Conservation (phyloP, 768 basidiomycete species). For the Boletus rubroflammeus region DNA sequence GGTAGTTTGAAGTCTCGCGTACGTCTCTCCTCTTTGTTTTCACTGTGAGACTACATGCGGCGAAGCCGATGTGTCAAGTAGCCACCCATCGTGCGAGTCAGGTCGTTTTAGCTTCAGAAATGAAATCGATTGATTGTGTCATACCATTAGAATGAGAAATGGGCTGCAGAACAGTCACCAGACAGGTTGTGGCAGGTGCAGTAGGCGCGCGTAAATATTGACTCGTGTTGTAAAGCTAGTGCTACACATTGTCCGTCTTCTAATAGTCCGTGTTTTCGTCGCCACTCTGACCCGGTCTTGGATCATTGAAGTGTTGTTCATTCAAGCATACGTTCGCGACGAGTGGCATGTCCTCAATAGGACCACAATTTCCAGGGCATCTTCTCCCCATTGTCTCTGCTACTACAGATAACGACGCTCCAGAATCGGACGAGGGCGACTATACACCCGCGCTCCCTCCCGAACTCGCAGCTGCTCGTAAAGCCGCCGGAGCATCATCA, state of each 20-base stretch:
- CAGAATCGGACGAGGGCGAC: slow-evolving; percentile 52
- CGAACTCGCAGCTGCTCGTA: slow-evolving; percentile 50
- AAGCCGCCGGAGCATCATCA: slow-evolving; percentile 29
- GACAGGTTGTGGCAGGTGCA: too few species aligned
- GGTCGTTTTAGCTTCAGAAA: too few species aligned
- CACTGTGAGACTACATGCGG: too few species aligned
- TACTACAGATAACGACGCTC: slow-evolving; percentile 25
- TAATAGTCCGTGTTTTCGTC: background rate
- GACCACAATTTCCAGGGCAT: slow-evolving; percentile 55
- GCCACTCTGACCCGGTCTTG: background rate
- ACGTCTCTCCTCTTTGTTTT: too few species aligned
- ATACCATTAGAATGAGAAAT: background rate
- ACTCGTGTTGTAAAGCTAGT: background rate
- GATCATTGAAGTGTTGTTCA: background rate
- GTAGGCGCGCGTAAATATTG: background rate
- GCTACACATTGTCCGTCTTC: too few species aligned
- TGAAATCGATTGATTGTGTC: too few species aligned
- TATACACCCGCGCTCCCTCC: slow-evolving; percentile 75
- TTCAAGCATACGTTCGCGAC: background rate
- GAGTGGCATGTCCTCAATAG: slow-evolving; percentile 45
- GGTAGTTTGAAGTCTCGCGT: too few species aligned
- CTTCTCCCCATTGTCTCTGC: slow-evolving; percentile 28
- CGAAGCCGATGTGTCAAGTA: too few species aligned
- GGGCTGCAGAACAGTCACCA: background rate
- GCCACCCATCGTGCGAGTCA: too few species aligned